Evolutionary conservation across 495 filamentous ascomycete genomes (phyloP).

Genomic region (Penicillium argentinense): DNA sequence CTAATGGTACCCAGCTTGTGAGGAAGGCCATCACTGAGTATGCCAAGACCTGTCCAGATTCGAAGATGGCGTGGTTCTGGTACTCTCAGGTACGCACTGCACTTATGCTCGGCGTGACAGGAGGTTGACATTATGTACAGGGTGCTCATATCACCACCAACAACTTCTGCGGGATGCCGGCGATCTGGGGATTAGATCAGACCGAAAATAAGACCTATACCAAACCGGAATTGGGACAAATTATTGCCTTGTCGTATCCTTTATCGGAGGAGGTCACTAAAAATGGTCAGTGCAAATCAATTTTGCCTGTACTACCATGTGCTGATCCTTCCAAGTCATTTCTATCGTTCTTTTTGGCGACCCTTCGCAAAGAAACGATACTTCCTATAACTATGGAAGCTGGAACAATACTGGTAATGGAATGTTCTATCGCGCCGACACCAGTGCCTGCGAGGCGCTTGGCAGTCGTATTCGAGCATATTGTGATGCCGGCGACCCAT

Average conservation of each 20-base stretch:
- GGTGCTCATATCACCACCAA: slow-evolving; percentile 3
- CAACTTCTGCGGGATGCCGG: slow-evolving; percentile 2
- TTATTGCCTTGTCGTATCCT: too few species aligned
- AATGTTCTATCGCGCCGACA: neutral
- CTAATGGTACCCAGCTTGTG: too few species aligned
- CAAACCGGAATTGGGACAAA: too few species aligned
- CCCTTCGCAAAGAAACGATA: neutral
- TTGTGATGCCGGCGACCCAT: slow-evolving; percentile 5
- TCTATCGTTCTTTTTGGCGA: slow-evolving; percentile 4
- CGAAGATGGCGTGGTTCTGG: slow-evolving; percentile 1
- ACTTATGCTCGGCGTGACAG: neutral
- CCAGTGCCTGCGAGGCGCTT: neutral
- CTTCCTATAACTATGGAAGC: neutral
- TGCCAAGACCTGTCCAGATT: neutral
- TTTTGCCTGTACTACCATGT: too few species aligned
- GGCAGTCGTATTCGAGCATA: neutral
- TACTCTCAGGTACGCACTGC: slow-evolving; percentile 3
- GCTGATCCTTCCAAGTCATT: slow-evolving; percentile 2
- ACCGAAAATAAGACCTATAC: too few species aligned
- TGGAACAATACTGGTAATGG: slow-evolving; percentile 7
- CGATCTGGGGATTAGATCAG: neutral
- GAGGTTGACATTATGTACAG: neutral
- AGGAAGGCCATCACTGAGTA: neutral
- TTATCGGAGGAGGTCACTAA: too few species aligned
- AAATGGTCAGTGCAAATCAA: too few species aligned